These are phyloP conservation scores for Lipomyces mesembrius DNA, from an alignment of 805 yeast species.

Conservation along the genomic window DNA sequence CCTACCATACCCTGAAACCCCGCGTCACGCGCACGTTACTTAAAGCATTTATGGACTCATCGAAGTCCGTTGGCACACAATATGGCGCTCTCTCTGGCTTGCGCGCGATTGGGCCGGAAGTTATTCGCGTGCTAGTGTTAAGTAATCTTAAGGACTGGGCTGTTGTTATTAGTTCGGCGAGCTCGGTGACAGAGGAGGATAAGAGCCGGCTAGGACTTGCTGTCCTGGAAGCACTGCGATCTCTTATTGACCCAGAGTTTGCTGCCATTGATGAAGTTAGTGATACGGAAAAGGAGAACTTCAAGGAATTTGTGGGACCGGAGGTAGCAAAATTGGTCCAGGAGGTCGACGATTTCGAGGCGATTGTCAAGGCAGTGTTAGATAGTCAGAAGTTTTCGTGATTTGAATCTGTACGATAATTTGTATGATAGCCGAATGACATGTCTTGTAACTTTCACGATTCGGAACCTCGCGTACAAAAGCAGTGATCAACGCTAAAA, in stretches of 20 bases:
- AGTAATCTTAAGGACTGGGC: slow-evolving; percentile 86
- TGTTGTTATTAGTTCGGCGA: slow-evolving; percentile 41
- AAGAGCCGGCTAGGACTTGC: slow-evolving; percentile 55
- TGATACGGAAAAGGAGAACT: slow-evolving; percentile 34
- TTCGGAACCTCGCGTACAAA: background rate
- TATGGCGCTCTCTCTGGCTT: slow-evolving; percentile 91
- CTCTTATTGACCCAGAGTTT: slow-evolving; percentile 44
- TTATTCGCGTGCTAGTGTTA: slow-evolving; percentile 76
- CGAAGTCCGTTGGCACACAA: slow-evolving; percentile 84
- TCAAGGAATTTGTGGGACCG: slow-evolving; percentile 27
- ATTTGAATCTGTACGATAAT: background rate
- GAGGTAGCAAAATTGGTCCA: slow-evolving; percentile 24
- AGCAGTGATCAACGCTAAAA: background rate
- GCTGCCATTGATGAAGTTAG: slow-evolving; percentile 41
- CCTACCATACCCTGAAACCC: slow-evolving; percentile 87
- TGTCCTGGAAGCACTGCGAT: slow-evolving; percentile 59
- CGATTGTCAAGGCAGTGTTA: slow-evolving; percentile 39
- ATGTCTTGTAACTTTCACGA: background rate
- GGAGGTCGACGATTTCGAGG: slow-evolving; percentile 40
- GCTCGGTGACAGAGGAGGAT: slow-evolving; percentile 52
- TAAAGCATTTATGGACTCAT: slow-evolving; percentile 85
- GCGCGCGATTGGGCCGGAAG: slow-evolving; percentile 82
- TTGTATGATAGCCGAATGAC: background rate
- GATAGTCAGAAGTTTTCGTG: slow-evolving; percentile 23
- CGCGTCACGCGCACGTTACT: slow-evolving; percentile 90